Conservation (phyloP, 306 rosid genomes). For the Abrus precatorius region DNA sequence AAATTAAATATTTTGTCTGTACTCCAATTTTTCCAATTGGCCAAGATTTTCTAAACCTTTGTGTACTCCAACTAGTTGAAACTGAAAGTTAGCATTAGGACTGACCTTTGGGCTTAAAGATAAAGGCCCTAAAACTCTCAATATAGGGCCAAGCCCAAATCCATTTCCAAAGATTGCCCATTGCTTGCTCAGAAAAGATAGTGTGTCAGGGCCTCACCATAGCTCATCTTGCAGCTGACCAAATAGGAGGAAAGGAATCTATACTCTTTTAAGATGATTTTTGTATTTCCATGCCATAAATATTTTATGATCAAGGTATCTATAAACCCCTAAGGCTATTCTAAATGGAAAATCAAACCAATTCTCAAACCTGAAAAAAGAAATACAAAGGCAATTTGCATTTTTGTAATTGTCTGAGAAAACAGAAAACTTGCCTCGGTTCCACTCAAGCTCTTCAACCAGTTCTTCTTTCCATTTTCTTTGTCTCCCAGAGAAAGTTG, state of each 20-base stretch:
- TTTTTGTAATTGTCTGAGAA: slow-evolving; percentile 10
- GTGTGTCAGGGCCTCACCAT: not conserved
- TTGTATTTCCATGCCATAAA: slow-evolving; percentile 16
- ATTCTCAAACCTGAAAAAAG: not conserved
- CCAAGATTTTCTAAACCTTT: slow-evolving; percentile 18
- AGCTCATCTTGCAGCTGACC: slow-evolving; percentile 3
- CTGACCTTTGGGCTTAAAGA: not conserved
- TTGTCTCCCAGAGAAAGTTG: slow-evolving; percentile 77
- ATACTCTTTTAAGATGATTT: not conserved
- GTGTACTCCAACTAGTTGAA: slow-evolving; percentile 5
- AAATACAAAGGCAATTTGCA: slow-evolving; percentile 2
- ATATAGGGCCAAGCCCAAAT: slow-evolving; percentile 24
- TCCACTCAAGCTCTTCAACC: slow-evolving; percentile 77
- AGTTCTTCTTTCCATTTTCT: slow-evolving; percentile 95
- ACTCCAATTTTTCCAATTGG: not conserved
- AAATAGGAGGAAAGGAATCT: slow-evolving; percentile 13
- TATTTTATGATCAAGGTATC: slow-evolving; percentile 19
- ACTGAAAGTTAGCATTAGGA: slow-evolving; percentile 6
- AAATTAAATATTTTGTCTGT: slow-evolving; percentile 5
- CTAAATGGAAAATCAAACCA: slow-evolving; percentile 31
- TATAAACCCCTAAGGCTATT: slow-evolving; percentile 16
- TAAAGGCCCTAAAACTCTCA: slow-evolving; percentile 9
- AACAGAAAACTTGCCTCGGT: slow-evolving; percentile 68
- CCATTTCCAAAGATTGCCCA: not conserved
- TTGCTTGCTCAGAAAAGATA: slow-evolving; percentile 11